These are phyloP conservation scores for Colletotrichum sp. DNA, from an alignment of 2,329 filamentous ascomycete genomes.

Conservation along the genomic window DNA sequence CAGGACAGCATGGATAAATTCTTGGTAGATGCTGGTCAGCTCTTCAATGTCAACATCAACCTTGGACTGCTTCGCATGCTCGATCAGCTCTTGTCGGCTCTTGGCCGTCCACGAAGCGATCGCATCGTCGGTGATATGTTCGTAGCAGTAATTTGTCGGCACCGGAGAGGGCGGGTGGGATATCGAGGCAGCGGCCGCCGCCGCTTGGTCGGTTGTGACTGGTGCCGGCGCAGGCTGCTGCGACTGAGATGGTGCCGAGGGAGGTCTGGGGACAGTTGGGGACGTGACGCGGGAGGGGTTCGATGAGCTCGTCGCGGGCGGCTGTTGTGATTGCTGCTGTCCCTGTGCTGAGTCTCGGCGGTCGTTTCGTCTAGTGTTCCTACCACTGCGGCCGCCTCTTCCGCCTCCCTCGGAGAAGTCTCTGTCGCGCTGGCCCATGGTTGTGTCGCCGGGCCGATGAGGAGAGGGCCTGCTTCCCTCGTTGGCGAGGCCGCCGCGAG, in stretches of 20 bases:
- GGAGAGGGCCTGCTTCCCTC: slow-evolving; percentile 64
- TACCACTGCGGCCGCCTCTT: slow-evolving; percentile 47
- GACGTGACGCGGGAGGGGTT: slow-evolving; percentile 10
- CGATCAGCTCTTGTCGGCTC: slow-evolving; percentile 66
- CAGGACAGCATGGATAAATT: slow-evolving; percentile 78
- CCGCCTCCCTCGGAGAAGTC: slow-evolving; percentile 49
- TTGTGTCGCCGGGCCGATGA: slow-evolving; percentile 64
- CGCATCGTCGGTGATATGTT: slow-evolving; percentile 74
- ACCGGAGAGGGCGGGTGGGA: slow-evolving; percentile 34
- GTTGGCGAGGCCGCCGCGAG: slow-evolving; percentile 53
- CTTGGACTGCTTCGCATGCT: slow-evolving; percentile 67
- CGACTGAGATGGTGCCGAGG: slow-evolving; percentile 23
- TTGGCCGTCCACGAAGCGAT: slow-evolving; percentile 73
- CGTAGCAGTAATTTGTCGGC: slow-evolving; percentile 69
- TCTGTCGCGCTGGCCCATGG: slow-evolving; percentile 63
- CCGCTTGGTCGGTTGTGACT: slow-evolving; percentile 25
- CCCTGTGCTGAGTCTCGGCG: slow-evolving; percentile 58
- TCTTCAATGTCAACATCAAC: slow-evolving; percentile 71
- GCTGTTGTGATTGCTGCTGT: slow-evolving; percentile 18
- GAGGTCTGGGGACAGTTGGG: slow-evolving; percentile 11
- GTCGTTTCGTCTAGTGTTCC: slow-evolving; percentile 50
- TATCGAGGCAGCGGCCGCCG: slow-evolving; percentile 20
- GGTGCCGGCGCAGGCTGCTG: slow-evolving; percentile 33
- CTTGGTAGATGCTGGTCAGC: slow-evolving; percentile 79
- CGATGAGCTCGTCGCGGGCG: slow-evolving; percentile 4